phyloP scores from a whole-genome alignment of 2,329 filamentous ascomycete species.

The Penicillium fuscoglaucum region DNA sequence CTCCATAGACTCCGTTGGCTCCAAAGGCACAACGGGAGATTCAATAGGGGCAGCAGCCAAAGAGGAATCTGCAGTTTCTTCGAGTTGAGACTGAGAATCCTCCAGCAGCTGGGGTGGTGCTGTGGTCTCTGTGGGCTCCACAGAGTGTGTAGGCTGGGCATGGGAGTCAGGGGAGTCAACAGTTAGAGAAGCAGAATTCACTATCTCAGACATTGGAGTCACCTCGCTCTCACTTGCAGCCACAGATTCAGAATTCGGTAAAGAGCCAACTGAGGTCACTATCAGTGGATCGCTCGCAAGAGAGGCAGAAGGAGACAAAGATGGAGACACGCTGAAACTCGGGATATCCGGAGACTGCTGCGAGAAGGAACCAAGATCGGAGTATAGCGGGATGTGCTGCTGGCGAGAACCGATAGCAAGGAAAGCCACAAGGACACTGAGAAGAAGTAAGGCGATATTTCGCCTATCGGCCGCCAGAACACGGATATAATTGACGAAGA shows the following conservation, averaged over 20 bases:
- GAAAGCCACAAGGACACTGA: constrained; percentile 17
- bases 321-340: neutral
- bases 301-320: neutral
- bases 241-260: neutral
- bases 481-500: constrained; percentile 56
- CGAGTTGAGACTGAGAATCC: neutral
- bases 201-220: neutral
- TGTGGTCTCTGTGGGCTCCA: neutral
- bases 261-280: neutral
- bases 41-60: neutral
- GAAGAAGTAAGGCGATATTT: constrained; percentile 45
- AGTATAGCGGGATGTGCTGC: neutral
- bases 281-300: neutral
- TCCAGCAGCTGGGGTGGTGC: neutral
- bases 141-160: neutral
- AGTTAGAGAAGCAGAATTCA: neutral
- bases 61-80: neutral
- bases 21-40: neutral
- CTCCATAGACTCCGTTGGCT: neutral
- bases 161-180: neutral
- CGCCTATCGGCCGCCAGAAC: constrained; percentile 54
- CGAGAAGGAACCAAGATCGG: constrained; percentile 20
- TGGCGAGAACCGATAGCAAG: constrained; percentile 13
- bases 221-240: neutral
- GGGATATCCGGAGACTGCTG: neutral